Evolutionary conservation across 2,329 filamentous ascomycete species (phyloP).

Genomic region (Colletotrichum sp.): DNA sequence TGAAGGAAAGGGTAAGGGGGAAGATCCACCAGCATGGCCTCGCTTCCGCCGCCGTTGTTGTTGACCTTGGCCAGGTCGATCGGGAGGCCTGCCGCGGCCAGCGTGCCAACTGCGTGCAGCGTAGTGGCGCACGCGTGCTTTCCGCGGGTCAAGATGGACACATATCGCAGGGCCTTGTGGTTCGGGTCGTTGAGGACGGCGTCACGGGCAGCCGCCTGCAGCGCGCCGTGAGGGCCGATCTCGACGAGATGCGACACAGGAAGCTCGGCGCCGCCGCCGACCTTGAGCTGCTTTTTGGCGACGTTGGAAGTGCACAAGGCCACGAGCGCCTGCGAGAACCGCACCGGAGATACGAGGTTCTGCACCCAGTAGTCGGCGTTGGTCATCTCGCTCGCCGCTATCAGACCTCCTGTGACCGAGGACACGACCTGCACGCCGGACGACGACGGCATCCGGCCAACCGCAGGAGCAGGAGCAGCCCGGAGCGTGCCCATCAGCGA

Average conservation of each 20-base stretch:
- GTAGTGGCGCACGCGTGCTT: neutral
- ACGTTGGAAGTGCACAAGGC: neutral
- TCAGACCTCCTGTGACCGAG: neutral
- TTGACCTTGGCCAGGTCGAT: conserved; percentile 53
- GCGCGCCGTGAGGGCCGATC: conserved; percentile 11
- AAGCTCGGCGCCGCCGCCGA: conserved; percentile 17
- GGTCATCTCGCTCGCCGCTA: neutral
- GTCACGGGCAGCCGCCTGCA: conserved; percentile 47
- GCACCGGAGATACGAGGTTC: conserved; percentile 5
- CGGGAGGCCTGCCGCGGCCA: conserved; percentile 24
- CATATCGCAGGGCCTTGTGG: conserved; percentile 40
- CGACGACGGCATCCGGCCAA: neutral
- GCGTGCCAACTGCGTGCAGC: neutral
- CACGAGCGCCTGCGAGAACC: neutral
- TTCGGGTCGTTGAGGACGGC: conserved; percentile 48
- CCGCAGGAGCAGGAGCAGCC: neutral
- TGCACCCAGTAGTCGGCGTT: conserved; percentile 6
- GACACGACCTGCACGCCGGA: conserved; percentile 34
- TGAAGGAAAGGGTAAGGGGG: conserved; percentile 24
- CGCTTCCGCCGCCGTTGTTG: neutral
- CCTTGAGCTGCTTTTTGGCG: conserved; percentile 24
- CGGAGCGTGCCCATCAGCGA: neutral
- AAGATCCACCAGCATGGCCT: conserved; percentile 9
- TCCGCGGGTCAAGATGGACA: neutral
- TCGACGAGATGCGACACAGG: conserved; percentile 1